Conservation (phyloP, 202 grass and related monocot genomes). For the Eragrostis tef region DNA sequence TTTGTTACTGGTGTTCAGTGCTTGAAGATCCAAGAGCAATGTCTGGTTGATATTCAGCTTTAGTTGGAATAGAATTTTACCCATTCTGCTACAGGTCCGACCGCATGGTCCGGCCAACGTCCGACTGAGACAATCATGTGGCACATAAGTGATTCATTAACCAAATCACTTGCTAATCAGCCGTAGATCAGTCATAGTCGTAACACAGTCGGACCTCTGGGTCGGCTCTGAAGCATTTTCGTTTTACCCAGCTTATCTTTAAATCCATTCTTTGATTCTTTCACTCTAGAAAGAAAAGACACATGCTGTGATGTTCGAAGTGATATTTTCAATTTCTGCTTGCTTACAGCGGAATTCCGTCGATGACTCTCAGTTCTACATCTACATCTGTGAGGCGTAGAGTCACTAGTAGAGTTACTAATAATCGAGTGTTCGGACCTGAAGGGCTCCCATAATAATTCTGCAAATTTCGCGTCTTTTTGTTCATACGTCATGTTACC, state of each 20-base stretch:
- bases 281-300: not conserved
- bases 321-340: not conserved
- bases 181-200: too few species aligned
- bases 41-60: not conserved
- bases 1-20: not conserved
- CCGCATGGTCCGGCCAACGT: too few species aligned
- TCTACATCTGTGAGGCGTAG: not conserved
- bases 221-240: too few species aligned
- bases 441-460: not conserved
- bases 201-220: too few species aligned
- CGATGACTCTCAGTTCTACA: not conserved
- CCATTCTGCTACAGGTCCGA: too few species aligned
- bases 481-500: not conserved
- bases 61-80: not conserved
- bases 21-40: not conserved
- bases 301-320: not conserved
- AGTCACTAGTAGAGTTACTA: not conserved
- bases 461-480: not conserved
- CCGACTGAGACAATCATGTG: too few species aligned
- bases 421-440: not conserved
- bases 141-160: too few species aligned
- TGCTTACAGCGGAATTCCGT: not conserved
- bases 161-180: too few species aligned
- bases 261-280: not conserved
- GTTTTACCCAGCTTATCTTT: not conserved